Evolutionary conservation across 2,329 filamentous ascomycete genomes (phyloP).

Genomic region (Monilinia aucupariae): DNA sequence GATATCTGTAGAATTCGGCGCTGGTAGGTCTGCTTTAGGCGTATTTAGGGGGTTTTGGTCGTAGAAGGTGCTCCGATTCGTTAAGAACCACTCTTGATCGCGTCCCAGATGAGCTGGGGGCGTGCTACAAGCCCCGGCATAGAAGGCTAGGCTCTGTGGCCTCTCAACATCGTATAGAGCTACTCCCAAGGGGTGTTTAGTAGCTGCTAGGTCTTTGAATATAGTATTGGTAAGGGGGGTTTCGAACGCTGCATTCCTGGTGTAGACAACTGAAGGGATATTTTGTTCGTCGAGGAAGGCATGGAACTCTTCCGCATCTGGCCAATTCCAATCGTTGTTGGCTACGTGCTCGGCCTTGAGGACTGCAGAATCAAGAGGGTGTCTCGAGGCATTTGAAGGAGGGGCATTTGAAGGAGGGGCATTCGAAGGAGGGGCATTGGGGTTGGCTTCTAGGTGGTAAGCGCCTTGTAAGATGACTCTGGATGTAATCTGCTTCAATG

Average conservation of each 20-base stretch:
- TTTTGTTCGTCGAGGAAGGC: constrained; percentile 19
- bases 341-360: constrained; percentile 5
- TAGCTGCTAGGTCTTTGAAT: constrained; percentile 23
- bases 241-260: constrained; percentile 27
- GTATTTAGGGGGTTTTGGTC: constrained; percentile 11
- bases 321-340: constrained; percentile 30
- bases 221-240: constrained; percentile 22
- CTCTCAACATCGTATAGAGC: constrained; percentile 27
- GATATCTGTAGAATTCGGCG: constrained; percentile 25
- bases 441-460: neutral
- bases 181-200: constrained; percentile 24
- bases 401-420: too few relatives aligned
- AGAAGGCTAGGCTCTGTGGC: constrained; percentile 28
- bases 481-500: constrained; percentile 10
- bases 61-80: constrained; percentile 25
- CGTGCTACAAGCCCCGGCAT: constrained; percentile 20
- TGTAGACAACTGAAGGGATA: constrained; percentile 27
- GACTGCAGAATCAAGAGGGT: neutral
- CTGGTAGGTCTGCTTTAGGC: constrained; percentile 9
- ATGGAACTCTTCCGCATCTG: constrained; percentile 24
- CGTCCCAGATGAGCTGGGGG: neutral
- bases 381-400: neutral
- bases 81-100: constrained; percentile 28
- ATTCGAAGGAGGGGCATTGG: too few relatives aligned
- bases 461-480: constrained; percentile 28